Percentiles rank a stretch among this genome's conserved stretches.
phyloP scores from a whole-genome alignment of 441 rosid genomes.

The Erodium moschatum region DNA sequence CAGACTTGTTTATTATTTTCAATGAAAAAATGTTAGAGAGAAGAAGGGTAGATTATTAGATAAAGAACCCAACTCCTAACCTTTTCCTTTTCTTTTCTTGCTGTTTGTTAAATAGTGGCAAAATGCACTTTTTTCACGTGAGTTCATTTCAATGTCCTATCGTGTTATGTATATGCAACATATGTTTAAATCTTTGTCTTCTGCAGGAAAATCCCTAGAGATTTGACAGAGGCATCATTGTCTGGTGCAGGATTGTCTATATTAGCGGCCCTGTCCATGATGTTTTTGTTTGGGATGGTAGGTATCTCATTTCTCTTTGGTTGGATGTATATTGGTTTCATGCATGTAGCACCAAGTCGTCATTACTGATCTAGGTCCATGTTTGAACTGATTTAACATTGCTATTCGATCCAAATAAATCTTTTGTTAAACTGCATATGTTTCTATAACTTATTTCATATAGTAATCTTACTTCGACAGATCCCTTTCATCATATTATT shows the following conservation, averaged over 20 bases:
- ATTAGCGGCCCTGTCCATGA: conserved; percentile 70
- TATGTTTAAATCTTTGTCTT: conserved; percentile 15
- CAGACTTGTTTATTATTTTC: neutral
- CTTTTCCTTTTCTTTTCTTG: neutral
- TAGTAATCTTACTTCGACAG: neutral
- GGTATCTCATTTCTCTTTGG: conserved; percentile 2
- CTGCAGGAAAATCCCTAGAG: conserved; percentile 96
- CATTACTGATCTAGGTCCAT: neutral
- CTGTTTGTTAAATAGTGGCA: neutral
- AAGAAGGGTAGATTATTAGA: no score
- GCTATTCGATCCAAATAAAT: neutral
- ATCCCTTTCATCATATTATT: neutral
- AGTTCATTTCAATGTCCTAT: neutral
- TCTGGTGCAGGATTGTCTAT: conserved; percentile 97
- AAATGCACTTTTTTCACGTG: neutral
- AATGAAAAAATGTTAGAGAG: neutral
- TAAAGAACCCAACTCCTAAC: neutral
- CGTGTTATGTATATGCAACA: neutral
- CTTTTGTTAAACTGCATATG: neutral
- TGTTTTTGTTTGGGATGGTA: conserved; percentile 98
- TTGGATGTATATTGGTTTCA: neutral
- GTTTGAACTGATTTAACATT: neutral
- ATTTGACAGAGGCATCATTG: conserved; percentile 92
- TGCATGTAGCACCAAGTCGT: neutral
- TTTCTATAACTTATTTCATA: neutral